These are phyloP conservation scores for Astragalus membranaceus DNA, from an alignment of 306 rosid genomes.

Conservation along the genomic window DNA sequence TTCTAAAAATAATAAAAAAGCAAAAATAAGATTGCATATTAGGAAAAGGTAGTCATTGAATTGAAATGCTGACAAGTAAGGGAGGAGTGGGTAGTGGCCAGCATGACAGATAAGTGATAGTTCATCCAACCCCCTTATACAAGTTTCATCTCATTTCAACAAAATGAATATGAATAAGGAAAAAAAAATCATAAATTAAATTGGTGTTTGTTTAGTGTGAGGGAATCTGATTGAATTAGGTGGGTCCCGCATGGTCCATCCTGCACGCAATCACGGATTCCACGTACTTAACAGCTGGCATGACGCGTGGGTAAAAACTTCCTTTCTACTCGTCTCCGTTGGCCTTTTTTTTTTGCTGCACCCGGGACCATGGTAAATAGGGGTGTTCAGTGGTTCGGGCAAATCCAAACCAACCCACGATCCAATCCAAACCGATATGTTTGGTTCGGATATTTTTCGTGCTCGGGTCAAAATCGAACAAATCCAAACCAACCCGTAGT, in stretches of 20 bases:
- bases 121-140: constrained; percentile 13
- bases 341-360: neutral
- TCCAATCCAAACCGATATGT: too few relatives aligned
- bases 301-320: constrained; percentile 39
- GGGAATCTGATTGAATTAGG: neutral
- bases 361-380: neutral
- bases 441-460: too few relatives aligned
- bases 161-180: neutral
- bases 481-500: too few relatives aligned
- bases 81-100: constrained; percentile 5
- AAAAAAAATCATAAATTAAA: neutral
- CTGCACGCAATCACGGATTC: constrained; percentile 47
- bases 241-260: constrained; percentile 31
- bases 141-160: neutral
- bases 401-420: too few relatives aligned
- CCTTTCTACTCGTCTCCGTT: constrained; percentile 14
- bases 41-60: constrained; percentile 12
- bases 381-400: too few relatives aligned
- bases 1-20: neutral
- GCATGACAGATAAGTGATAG: constrained; percentile 23
- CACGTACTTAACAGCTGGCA: constrained; percentile 55
- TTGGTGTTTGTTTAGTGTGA: neutral
- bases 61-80: constrained; percentile 10
- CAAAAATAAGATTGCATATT: neutral
- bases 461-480: too few relatives aligned